Percentiles rank a stretch among this genome's conserved stretches.
These are phyloP conservation scores for Trichodelitschia bisporula DNA, from an alignment of 495 filamentous ascomycete species.

Conservation along the genomic window DNA sequence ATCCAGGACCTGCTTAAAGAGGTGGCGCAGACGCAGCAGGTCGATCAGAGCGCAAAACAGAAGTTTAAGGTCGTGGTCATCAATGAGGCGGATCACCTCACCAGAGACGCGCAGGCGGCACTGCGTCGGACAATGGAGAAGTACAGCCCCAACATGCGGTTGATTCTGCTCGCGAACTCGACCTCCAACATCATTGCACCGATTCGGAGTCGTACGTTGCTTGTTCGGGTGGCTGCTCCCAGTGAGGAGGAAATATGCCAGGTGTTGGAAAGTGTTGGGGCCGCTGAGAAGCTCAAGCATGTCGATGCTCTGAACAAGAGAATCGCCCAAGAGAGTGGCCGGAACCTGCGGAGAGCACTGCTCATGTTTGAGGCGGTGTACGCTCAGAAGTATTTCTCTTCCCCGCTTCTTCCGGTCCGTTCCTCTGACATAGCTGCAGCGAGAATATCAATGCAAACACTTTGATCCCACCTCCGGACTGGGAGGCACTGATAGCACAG, in stretches of 20 bases:
- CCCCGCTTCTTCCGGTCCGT: background rate
- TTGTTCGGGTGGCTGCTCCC: conserved; percentile 81
- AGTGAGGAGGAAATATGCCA: conserved; percentile 59
- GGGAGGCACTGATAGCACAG: conserved; percentile 71
- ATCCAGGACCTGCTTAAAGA: conserved; percentile 91
- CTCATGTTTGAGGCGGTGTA: conserved; percentile 93
- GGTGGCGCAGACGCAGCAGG: conserved; percentile 94
- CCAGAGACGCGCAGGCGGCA: conserved; percentile 84
- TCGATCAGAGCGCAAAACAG: conserved; percentile 69
- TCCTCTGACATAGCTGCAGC: conserved; percentile 19
- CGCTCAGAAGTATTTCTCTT: conserved; percentile 59
- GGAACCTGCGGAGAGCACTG: conserved; percentile 71
- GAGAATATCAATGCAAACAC: conserved; percentile 78
- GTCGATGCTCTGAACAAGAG: conserved; percentile 46
- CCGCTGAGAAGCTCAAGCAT: conserved; percentile 50
- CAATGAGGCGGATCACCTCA: conserved; percentile 95
- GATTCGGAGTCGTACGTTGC: conserved; percentile 66
- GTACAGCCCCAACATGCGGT: conserved; percentile 77
- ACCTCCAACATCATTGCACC: conserved; percentile 96
- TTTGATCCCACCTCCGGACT: conserved; percentile 80
- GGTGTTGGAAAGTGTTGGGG: conserved; percentile 49
- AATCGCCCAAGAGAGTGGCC: conserved; percentile 75
- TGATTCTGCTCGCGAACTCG: conserved; percentile 81
- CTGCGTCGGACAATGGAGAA: conserved; percentile 96
- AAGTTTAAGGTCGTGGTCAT: conserved; percentile 96